Base-by-base conservation (phyloP, 1,284 basidiomycete genomes). In the Stereum hirsutum region DNA sequence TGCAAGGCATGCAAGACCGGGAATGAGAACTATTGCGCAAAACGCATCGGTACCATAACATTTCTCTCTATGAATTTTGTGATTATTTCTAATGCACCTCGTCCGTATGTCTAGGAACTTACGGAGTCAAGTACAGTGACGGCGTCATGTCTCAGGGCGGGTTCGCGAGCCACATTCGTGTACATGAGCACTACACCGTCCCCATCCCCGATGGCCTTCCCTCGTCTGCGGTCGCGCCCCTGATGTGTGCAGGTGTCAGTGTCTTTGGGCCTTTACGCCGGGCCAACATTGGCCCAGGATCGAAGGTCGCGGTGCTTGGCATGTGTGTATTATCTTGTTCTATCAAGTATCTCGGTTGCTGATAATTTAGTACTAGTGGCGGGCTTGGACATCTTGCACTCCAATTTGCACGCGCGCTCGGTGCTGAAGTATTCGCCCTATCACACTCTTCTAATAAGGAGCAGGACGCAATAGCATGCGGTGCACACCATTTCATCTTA, bases 121-220 rank as follows among this genome's bases (percentile, higher is more conserved):
- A 12, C 12, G 12, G 28, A 31, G 4, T 31, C 28, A 15, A 5
- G 4, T 6, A 31, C 15, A 1, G 28, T n/a, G n/a, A n/a, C n/a
- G n/a, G n/a, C n/a, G n/a, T n/a, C n/a, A n/a, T n/a, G n/a, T n/a
- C 69, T 44, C 65, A 72, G 46, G 78, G 76, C 42, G 84, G 85
- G 6, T 86, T 82, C 63, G 70, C 76, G 4, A 79, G 75, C 26
- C 73, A 70, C 49, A 74, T 83, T 49, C 74, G 81, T 39, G 79
- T 75, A 0, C 74, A 83, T 51, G 69, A 83, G 53, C 73, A 69
- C 48, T 87, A 81, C 55, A 80, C 82, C 34, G 83, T 86, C 62
- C 70, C 73, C 12, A 74, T 89, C 42, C 83, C 84, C 0, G 73
- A 82, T 4, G 66, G 54, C 10, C 59, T 87, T 43, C 60, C 68